These are phyloP conservation scores for Geopyxis carbonaria DNA, from an alignment of 495 filamentous ascomycete genomes.

Conservation along the genomic window DNA sequence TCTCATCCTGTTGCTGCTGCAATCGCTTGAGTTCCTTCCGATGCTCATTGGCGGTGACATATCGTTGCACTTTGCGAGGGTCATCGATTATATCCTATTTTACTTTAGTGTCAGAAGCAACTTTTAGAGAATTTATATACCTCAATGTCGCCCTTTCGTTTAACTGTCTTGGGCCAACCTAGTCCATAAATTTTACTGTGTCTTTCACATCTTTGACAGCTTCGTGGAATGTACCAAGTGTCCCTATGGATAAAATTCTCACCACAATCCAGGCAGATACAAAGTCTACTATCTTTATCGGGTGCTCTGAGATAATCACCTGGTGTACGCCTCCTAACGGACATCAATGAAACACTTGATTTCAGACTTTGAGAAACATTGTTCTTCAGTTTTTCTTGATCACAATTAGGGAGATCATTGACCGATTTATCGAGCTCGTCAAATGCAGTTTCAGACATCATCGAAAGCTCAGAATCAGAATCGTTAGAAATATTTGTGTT, in stretches of 20 bases:
- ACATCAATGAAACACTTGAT: too few species aligned
- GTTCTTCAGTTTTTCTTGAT: slow-evolving; percentile 1
- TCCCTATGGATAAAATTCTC: slow-evolving; percentile 69
- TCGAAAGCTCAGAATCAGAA: slow-evolving; percentile 5
- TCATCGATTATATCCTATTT: slow-evolving; percentile 19
- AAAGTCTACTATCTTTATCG: slow-evolving; percentile 28
- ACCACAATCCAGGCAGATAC: slow-evolving; percentile 57
- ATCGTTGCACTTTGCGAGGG: slow-evolving; percentile 21
- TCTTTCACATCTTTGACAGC: slow-evolving; percentile 82
- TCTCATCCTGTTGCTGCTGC: slow-evolving; percentile 3
- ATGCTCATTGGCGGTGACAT: slow-evolving; percentile 19
- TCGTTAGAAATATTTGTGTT: too few species aligned
- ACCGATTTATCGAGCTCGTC: neutral
- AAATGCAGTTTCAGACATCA: slow-evolving; percentile 2
- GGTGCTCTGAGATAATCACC: slow-evolving; percentile 59
- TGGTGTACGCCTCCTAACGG: slow-evolving; percentile 36
- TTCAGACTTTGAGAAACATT: neutral
- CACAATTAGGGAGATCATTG: slow-evolving; percentile 3
- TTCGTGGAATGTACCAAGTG: slow-evolving; percentile 64
- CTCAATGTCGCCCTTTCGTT: slow-evolving; percentile 54
- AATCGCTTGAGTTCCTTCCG: slow-evolving; percentile 17
- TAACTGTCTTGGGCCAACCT: slow-evolving; percentile 87
- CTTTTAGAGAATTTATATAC: slow-evolving; percentile 15
- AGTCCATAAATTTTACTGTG: slow-evolving; percentile 93
- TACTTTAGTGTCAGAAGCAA: slow-evolving; percentile 1